A percentile compares a stretch with the other conserved stretches of the same genome.
Conservation (phyloP, 805 yeast genomes). For the Starmerella sp. region DNA sequence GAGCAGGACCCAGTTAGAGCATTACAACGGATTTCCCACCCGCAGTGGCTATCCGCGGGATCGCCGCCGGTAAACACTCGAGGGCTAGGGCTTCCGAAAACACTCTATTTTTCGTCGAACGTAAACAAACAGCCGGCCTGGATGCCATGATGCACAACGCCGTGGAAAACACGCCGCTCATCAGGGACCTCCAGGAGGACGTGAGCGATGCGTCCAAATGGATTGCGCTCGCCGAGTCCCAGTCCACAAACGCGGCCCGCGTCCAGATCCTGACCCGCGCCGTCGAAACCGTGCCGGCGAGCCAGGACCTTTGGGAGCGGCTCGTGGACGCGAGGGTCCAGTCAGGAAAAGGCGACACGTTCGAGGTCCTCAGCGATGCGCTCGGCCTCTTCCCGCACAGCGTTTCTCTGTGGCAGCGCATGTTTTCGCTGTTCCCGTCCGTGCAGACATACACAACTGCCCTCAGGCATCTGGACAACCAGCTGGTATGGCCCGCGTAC, state of each 20-base stretch:
- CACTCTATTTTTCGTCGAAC: neutral
- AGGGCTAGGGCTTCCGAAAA: neutral
- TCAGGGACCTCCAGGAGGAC: conserved; percentile 3
- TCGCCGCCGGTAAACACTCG: too few species aligned
- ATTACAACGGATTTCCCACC: too few species aligned
- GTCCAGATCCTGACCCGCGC: conserved; percentile 7
- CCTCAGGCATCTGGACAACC: conserved; percentile 41
- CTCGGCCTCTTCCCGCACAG: conserved; percentile 11
- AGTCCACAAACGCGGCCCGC: conserved; percentile 2
- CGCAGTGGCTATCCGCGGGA: too few species aligned
- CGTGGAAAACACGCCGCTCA: conserved; percentile 3
- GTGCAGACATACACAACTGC: conserved; percentile 41
- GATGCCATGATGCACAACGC: conserved; percentile 1
- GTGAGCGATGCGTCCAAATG: conserved; percentile 6
- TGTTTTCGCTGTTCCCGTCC: conserved; percentile 11
- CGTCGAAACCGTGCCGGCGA: conserved; percentile 13
- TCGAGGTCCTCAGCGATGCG: conserved; percentile 5
- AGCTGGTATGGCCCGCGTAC: conserved; percentile 44
- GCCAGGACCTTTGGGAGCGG: conserved; percentile 5
- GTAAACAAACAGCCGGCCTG: neutral
- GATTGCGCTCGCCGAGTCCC: conserved; percentile 7
- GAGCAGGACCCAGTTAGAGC: too few species aligned
- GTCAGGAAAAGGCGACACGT: neutral
- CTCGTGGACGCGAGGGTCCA: neutral
- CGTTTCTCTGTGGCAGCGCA: conserved; percentile 10